Percentiles rank a stretch among this genome's conserved stretches.
Evolutionary conservation across 2,329 filamentous ascomycete species (phyloP).

Genomic region (Ophiostoma ulmi): DNA sequence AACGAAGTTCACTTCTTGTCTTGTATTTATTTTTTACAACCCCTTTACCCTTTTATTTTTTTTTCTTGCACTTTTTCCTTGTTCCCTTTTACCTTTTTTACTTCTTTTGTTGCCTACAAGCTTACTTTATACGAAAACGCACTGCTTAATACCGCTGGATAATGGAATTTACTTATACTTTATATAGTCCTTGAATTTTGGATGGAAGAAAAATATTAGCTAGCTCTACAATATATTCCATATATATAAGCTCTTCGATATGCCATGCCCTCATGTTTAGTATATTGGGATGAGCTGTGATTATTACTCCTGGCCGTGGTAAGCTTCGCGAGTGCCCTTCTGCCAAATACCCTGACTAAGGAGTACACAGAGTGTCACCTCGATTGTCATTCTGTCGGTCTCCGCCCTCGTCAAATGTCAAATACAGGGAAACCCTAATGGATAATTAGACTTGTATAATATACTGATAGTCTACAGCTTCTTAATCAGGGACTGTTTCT

Average conservation of each 20-base stretch:
- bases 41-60: constrained; percentile 2
- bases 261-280: no score
- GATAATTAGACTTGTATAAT: neutral
- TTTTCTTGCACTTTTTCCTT: neutral
- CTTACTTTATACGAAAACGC: neutral
- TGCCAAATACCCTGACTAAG: no score
- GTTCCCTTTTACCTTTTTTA: neutral
- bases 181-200: neutral
- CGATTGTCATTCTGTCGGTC: no score
- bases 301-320: no score
- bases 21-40: constrained; percentile 5
- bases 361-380: no score
- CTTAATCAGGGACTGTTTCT: neutral
- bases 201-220: neutral
- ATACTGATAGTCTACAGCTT: neutral
- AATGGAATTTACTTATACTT: neutral
- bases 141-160: neutral
- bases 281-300: no score
- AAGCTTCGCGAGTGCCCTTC: no score
- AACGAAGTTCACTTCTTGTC: constrained; percentile 7
- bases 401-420: no score
- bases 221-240: neutral
- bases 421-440: neutral
- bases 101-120: neutral
- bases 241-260: neutral